phyloP scores from a whole-genome alignment of 2,329 filamentous ascomycete species.

The Exophiala aquamarina region DNA sequence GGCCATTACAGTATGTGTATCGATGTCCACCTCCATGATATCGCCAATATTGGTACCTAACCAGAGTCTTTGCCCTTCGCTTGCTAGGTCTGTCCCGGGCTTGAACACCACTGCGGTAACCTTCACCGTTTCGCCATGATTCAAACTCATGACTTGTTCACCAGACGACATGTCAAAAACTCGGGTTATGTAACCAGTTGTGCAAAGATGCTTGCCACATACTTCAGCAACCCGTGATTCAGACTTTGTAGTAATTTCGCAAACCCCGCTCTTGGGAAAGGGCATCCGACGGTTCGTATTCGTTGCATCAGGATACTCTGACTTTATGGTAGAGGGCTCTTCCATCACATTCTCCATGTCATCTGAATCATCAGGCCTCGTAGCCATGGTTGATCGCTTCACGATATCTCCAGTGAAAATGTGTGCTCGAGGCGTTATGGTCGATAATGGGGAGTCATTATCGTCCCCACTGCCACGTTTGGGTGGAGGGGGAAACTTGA shows the following conservation, averaged over 20 bases:
- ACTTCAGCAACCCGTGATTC: constrained; percentile 85
- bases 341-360: constrained; percentile 46
- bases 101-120: constrained; percentile 83
- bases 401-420: constrained; percentile 11
- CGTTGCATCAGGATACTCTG: constrained; percentile 79
- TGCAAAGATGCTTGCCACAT: constrained; percentile 83
- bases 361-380: constrained; percentile 48
- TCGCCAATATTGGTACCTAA: constrained; percentile 87
- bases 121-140: constrained; percentile 81
- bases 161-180: constrained; percentile 86
- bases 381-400: constrained; percentile 10
- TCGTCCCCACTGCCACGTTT: constrained; percentile 29
- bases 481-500: constrained; percentile 34
- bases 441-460: constrained; percentile 4
- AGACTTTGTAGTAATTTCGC: constrained; percentile 79
- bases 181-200: constrained; percentile 80
- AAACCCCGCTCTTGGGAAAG: constrained; percentile 67
- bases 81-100: constrained; percentile 71
- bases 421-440: constrained; percentile 15
- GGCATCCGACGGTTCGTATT: constrained; percentile 83
- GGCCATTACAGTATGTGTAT: constrained; percentile 67
- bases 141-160: constrained; percentile 74
- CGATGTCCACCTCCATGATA: constrained; percentile 82
- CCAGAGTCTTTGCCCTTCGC: constrained; percentile 83
- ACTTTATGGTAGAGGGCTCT: constrained; percentile 53